Base-by-base conservation (phyloP, 495 filamentous ascomycete species). In the Daldinia caldariorum region DNA sequence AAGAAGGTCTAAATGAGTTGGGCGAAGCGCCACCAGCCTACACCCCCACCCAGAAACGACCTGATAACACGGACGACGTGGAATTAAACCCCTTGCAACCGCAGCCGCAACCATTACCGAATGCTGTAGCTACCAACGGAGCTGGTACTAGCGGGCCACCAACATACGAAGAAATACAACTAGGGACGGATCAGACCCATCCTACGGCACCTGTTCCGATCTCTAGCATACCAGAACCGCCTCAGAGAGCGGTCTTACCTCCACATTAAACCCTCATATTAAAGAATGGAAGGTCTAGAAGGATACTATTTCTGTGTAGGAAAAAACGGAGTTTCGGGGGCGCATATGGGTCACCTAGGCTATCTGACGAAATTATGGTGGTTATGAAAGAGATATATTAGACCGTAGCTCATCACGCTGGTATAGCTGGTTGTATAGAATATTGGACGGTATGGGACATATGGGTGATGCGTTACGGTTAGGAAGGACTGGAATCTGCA, bases 21-120 rank as follows among this genome's bases (percentile, higher is more conserved):
- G 86, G 86, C 22, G 85, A 88, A 73, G 83, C 86, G 12, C 86
- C 86, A 29, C 86, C 86, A 38, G 85, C 86, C 0, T 89, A 89
- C 61, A 75, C 71, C 9, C 63, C 76, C 3, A 41, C 71, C 32
- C 71, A 69, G 32, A 76, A 76, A 57, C 74, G 66, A 35, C 62
- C 73, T 10, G 68, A 71, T 16, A 55, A 66, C n/a, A 51, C 37
- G 8, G 74, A 73, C 9, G 76, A 65, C 6, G 49, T 74, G 26
- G 77, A 77, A 58, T 61, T 72, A 29, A 61, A 69, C 50, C 77
- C 72, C 54, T 69, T 76, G 38, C 71, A 43, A 64, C 72, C 49
- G 16, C 49, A 43, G 18, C 50, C 74, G 29, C 49, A 43, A 14
- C 50, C 74, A 20, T 26, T 26, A 26, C 26, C 26, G 26, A 54